Evolutionary conservation across 2,329 filamentous ascomycete species (phyloP).

Genomic region (Mycosphaerella arachidis): DNA sequence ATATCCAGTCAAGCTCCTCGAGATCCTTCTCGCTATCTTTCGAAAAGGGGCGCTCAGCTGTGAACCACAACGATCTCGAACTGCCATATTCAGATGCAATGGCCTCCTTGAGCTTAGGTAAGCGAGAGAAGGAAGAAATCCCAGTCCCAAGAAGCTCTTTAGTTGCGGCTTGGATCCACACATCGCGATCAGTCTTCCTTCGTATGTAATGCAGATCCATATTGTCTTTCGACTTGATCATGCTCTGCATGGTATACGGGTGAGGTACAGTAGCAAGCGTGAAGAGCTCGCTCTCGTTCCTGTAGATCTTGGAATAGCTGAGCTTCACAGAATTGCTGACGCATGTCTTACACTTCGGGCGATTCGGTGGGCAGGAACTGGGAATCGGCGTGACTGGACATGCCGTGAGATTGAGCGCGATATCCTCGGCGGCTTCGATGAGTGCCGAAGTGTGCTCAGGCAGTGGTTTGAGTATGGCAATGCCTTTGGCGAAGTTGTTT

Average conservation of each 20-base stretch:
- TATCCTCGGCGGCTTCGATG: constrained; percentile 62
- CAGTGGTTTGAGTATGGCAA: constrained; percentile 76
- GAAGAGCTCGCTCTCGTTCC: constrained; percentile 68
- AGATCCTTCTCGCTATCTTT: constrained; percentile 45
- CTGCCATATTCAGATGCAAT: constrained; percentile 65
- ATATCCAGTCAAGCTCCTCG: constrained; percentile 70
- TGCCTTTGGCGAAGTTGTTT: constrained; percentile 68
- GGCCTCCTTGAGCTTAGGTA: constrained; percentile 73
- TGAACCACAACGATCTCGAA: constrained; percentile 72
- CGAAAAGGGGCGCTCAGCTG: constrained; percentile 57
- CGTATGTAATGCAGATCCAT: constrained; percentile 43
- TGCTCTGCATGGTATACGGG: constrained; percentile 73
- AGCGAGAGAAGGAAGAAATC: constrained; percentile 59
- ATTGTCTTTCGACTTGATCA: constrained; percentile 51
- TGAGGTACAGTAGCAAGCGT: constrained; percentile 86
- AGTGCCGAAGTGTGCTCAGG: constrained; percentile 70
- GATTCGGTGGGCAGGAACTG: constrained; percentile 78
- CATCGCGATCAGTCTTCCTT: constrained; percentile 64
- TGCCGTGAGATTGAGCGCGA: constrained; percentile 69
- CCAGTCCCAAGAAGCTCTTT: constrained; percentile 62
- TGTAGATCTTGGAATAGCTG: constrained; percentile 61
- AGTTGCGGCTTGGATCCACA: constrained; percentile 71
- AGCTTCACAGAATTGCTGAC: constrained; percentile 62
- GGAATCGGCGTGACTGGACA: constrained; percentile 72
- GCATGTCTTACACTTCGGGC: constrained; percentile 69